A percentile compares a stretch with the other conserved stretches of the same genome.
Conservation (phyloP, 208 protist genomes). For the Trypanosoma melophagium region DNA sequence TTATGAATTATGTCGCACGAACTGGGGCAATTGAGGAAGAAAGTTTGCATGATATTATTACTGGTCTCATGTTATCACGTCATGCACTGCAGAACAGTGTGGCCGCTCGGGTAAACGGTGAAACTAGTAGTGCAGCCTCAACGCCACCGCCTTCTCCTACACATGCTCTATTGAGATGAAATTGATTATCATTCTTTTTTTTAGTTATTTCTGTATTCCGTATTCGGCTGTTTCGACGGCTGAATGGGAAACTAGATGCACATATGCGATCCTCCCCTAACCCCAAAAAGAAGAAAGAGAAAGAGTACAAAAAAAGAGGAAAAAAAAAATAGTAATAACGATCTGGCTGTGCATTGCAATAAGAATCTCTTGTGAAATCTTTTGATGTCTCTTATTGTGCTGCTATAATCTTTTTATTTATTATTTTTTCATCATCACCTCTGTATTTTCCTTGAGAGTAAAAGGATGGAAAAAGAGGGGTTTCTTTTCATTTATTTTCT, state of each 20-base stretch:
- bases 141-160: not conserved
- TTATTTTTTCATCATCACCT: slow-evolving; percentile 1
- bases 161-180: not conserved
- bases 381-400: no score
- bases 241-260: no score
- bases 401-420: not conserved
- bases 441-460: not conserved
- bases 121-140: not conserved
- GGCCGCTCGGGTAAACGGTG: not conserved
- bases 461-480: no score
- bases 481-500: no score
- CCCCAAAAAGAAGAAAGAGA: not conserved
- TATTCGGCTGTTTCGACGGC: no score
- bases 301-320: not conserved
- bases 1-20: slow-evolving; percentile 46
- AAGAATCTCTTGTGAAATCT: no score
- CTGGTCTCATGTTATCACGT: slow-evolving; percentile 49
- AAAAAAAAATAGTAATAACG: not conserved
- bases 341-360: not conserved
- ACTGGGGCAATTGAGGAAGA: slow-evolving; percentile 34
- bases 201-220: not conserved
- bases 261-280: no score
- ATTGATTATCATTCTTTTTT: not conserved
- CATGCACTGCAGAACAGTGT: slow-evolving; percentile 42
- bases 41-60: slow-evolving; percentile 48